Evolutionary conservation across 2,329 filamentous ascomycete species (phyloP).

Genomic region (Colletotrichum sp.): DNA sequence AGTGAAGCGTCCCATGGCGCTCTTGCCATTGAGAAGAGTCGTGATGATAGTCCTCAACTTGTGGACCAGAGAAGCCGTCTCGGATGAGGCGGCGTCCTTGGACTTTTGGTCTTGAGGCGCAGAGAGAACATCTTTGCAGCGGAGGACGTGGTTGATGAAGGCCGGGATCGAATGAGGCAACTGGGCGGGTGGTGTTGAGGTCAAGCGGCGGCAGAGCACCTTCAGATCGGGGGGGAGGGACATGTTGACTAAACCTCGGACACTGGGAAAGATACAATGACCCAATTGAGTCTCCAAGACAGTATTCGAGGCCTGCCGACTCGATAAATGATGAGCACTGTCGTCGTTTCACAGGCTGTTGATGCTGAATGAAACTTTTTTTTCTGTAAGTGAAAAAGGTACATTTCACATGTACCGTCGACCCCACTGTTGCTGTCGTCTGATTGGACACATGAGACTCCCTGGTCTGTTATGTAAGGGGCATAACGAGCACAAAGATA

Average conservation of each 20-base stretch:
- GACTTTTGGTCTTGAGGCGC: slow-evolving; percentile 62
- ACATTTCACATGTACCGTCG: not conserved
- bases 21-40: slow-evolving; percentile 79
- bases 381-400: slow-evolving; percentile 21
- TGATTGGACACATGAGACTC: not conserved
- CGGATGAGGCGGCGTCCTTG: slow-evolving; percentile 63
- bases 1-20: slow-evolving; percentile 75
- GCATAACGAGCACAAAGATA: not conserved
- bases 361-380: slow-evolving; percentile 22
- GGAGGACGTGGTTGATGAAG: slow-evolving; percentile 65
- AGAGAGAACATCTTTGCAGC: slow-evolving; percentile 67
- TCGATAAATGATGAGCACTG: not conserved
- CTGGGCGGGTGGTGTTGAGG: slow-evolving; percentile 72
- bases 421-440: not conserved
- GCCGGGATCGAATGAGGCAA: slow-evolving; percentile 76
- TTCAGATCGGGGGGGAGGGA: slow-evolving; percentile 62
- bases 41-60: slow-evolving; percentile 82
- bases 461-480: not conserved
- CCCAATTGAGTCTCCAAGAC: not conserved
- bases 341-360: not conserved
- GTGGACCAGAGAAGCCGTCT: slow-evolving; percentile 75
- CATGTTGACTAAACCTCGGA: slow-evolving; percentile 25
- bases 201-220: slow-evolving; percentile 72
- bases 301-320: not conserved
- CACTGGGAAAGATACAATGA: not conserved